Conservation (phyloP, 2,329 filamentous ascomycete species). For the Coleophoma eucalyptorum region DNA sequence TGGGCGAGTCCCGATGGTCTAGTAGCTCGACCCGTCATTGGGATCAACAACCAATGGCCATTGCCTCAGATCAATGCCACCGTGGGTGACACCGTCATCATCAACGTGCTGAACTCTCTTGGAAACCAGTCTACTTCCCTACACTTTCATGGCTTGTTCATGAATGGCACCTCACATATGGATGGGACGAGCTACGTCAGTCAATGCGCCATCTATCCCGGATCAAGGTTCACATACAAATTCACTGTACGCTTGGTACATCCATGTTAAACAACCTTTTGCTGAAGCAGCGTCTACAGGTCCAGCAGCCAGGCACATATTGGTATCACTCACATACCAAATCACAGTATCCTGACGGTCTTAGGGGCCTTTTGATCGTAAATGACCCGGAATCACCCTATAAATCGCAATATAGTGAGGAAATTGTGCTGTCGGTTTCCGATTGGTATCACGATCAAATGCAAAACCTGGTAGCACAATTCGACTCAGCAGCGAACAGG, state of each 20-base stretch:
- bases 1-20: constrained; percentile 63
- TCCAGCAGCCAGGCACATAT: constrained; percentile 41
- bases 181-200: constrained; percentile 54
- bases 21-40: constrained; percentile 47
- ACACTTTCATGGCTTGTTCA: constrained; percentile 57
- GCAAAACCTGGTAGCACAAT: neutral
- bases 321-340: constrained; percentile 63
- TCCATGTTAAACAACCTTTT: neutral
- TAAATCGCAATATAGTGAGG: constrained; percentile 49
- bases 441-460: constrained; percentile 49
- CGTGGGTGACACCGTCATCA: constrained; percentile 44
- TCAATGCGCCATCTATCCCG: constrained; percentile 19
- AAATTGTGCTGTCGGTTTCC: constrained; percentile 51
- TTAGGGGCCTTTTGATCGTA: constrained; percentile 58
- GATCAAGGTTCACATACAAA: constrained; percentile 11
- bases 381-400: constrained; percentile 54
- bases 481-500: constrained; percentile 27
- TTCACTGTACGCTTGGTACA: constrained; percentile 29
- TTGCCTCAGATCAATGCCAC: constrained; percentile 50
- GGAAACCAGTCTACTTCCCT: constrained; percentile 49
- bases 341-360: constrained; percentile 65
- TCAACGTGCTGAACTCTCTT: constrained; percentile 46
- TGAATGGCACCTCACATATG: constrained; percentile 49
- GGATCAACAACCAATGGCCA: constrained; percentile 61
- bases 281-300: constrained; percentile 17